Conservation (phyloP, 2,329 filamentous ascomycete genomes). For the Fragosphaeria purpurea region DNA sequence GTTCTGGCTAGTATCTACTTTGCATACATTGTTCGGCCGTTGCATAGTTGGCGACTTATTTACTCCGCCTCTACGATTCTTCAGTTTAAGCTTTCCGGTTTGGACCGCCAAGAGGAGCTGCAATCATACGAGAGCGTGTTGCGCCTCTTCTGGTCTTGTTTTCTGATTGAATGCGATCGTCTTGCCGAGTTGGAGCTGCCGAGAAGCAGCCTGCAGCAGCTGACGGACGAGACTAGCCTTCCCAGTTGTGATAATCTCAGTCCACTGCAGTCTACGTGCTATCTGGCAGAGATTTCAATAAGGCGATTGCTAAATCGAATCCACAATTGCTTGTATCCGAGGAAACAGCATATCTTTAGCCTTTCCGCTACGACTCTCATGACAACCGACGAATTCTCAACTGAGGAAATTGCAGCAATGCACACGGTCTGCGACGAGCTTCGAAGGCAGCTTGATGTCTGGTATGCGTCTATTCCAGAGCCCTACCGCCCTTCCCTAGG, state of each 20-base stretch:
- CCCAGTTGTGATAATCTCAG: slow-evolving; percentile 17
- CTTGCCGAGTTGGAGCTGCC: slow-evolving; percentile 24
- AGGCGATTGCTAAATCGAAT: slow-evolving; percentile 24
- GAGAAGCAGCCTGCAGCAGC: slow-evolving; percentile 21
- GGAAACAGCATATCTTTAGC: slow-evolving; percentile 16
- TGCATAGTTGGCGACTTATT: slow-evolving; percentile 25
- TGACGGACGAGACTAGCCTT: slow-evolving; percentile 21
- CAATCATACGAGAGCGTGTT: slow-evolving; percentile 13
- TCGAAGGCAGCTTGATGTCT: slow-evolving; percentile 20
- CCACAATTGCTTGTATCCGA: slow-evolving; percentile 22
- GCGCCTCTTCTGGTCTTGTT: slow-evolving; percentile 22
- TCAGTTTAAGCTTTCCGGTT: slow-evolving; percentile 19
- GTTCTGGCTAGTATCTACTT: slow-evolving; percentile 24
- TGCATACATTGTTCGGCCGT: slow-evolving; percentile 22
- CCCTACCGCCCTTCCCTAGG: slow-evolving; percentile 18
- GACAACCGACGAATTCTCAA: slow-evolving; percentile 18
- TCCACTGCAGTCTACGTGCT: slow-evolving; percentile 17
- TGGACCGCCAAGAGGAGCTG: background rate
- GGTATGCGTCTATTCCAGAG: slow-evolving; percentile 24
- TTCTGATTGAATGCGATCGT: slow-evolving; percentile 22
- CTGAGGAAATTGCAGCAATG: slow-evolving; percentile 19
- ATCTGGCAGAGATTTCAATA: slow-evolving; percentile 24
- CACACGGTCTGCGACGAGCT: slow-evolving; percentile 21
- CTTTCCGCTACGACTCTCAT: slow-evolving; percentile 17
- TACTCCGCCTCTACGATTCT: slow-evolving; percentile 21